phyloP scores from a whole-genome alignment of 1,139 yeast species.

The Candida sp. region DNA sequence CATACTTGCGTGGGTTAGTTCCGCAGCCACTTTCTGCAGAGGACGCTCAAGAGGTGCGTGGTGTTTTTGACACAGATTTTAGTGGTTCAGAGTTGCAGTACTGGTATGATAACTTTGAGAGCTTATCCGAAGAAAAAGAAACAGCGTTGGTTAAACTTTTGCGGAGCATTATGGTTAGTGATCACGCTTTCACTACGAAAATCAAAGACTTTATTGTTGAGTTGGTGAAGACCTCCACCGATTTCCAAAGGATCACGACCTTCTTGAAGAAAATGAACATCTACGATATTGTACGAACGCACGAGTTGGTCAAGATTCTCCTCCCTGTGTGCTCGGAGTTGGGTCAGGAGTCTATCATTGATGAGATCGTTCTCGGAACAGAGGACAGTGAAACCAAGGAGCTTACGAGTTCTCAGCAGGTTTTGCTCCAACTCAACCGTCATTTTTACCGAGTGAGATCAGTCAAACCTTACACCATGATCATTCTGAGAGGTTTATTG shows the following conservation, averaged over 20 bases:
- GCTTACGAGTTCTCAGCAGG: slow-evolving; percentile 16
- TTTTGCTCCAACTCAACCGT: slow-evolving; percentile 19
- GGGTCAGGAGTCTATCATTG: slow-evolving; percentile 11
- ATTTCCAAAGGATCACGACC: slow-evolving; percentile 3
- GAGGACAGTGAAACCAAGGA: slow-evolving; percentile 10
- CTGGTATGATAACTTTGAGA: slow-evolving; percentile 7
- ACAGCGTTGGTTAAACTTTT: slow-evolving; percentile 18
- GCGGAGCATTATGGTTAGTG: slow-evolving; percentile 20
- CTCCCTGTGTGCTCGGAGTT: slow-evolving; percentile 3
- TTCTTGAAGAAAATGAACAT: slow-evolving; percentile 22
- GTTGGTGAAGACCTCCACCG: slow-evolving; percentile 7
- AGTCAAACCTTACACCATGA: slow-evolving; percentile 11
- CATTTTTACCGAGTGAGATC: slow-evolving; percentile 12
- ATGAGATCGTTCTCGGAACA: slow-evolving; percentile 21
- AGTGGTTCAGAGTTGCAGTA: slow-evolving; percentile 6
- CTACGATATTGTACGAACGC: slow-evolving; percentile 22
- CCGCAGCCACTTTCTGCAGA: slow-evolving; percentile 15
- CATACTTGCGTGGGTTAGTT: slow-evolving; percentile 18
- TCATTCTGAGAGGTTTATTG: slow-evolving; percentile 11
- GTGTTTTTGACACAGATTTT: slow-evolving; percentile 6
- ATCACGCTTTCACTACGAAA: slow-evolving; percentile 11
- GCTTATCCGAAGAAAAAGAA: slow-evolving; percentile 15
- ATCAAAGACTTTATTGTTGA: slow-evolving; percentile 7
- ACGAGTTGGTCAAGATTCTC: slow-evolving; percentile 15
- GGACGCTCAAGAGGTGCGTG: slow-evolving; percentile 24